Evolutionary conservation across 768 basidiomycete species (phyloP), one percentile per base, ranked within the genome.

Genomic region (Podaxis rugospora): DNA sequence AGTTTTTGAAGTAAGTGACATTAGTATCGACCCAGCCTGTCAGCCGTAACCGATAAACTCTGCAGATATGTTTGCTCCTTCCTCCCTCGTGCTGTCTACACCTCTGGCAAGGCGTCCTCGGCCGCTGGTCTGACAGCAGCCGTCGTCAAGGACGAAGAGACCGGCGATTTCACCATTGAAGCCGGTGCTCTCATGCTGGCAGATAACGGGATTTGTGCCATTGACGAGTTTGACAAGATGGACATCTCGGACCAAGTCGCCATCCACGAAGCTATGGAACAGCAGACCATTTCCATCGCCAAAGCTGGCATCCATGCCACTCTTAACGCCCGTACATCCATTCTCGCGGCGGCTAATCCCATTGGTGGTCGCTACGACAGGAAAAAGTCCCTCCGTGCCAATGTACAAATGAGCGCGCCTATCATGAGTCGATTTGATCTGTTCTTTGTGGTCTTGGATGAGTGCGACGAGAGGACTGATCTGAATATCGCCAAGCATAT

Each of bases 211-310:
- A 98, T 98, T 71, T 99, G 97, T 70, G 95, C 95, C n/a, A 99
- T 99, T 68, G 97, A 99, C 76, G 97, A 98, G 74, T 99, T 99
- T 69, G 97, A 99, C 83, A 99, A 99, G 76, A 99, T 99, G 97
- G 96, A 98, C 72, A 87, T 98, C 55, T 88, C 92, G 0, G 97
- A 98, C 72, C 97, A 98, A 72, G 94, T 98, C 46, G 97, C 97
- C 37, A 98, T 99, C 67, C 97, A 99, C 80, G 96, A 98, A 81
- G 96, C 96, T 6, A 98, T 98, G 96, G 96, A 98, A 87, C 96
- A 98, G 76, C 95, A 98, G 76, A 98, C 96, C 1, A 98, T 98
- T 67, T 97, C 95, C 28, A 98, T 98, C 64, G 97, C 97, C 44
- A 99, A 99, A 72, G 97, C 97, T 1, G 97, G 97, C 59, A 99